Evolutionary conservation across 2,329 filamentous ascomycete genomes (phyloP), one percentile per base, ranked within the genome.

Genomic region (Fusarium sp.): DNA sequence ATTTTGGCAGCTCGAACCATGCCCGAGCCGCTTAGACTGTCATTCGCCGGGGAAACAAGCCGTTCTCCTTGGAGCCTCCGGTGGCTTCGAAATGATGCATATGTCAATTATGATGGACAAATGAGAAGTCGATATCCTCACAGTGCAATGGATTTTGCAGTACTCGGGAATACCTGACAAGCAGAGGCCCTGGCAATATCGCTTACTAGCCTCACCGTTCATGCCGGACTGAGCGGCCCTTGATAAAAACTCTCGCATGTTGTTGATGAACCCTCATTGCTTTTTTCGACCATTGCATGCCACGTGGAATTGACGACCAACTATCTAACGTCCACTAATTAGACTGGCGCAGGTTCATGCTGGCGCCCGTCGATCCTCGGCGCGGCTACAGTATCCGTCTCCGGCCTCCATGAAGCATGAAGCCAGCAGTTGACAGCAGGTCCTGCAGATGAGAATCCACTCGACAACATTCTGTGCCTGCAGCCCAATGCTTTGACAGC

Each of bases 101-200:
- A 61, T 61, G 53, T 67, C 68, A 64, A 43, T 55, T 57, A 19
- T 58, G 60, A 65, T 56, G 53, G 61, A 45, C 68, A 68, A 70
- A 69, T 70, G 53, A 65, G 59, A 49, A 38, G 35, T 11, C 64
- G 9, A 45, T 24, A 40, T 44, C 36, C 15, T 46, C 68, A 70
- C 68, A 70, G 68, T 70, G 68, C 66, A 68, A 58, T 50, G 39
- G 58, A 58, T 58, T 60, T 58, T 34, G 5, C 54, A 67, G 61
- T 70, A 70, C 66, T 56, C 54, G 48, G 43, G 40, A 54, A 64
- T 70, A 70, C 68, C 45, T 70, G 44, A 40, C 46, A 58, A 48
- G 50, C 64, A 53, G 19, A 19, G 53, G 43, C 53, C 55, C 58
- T 52, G 26, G 50, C 64, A 56, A 58, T 60, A 65, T 67, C 54